Base-by-base conservation (phyloP, 768 basidiomycete genomes). In the Psilocybe cubensis region DNA sequence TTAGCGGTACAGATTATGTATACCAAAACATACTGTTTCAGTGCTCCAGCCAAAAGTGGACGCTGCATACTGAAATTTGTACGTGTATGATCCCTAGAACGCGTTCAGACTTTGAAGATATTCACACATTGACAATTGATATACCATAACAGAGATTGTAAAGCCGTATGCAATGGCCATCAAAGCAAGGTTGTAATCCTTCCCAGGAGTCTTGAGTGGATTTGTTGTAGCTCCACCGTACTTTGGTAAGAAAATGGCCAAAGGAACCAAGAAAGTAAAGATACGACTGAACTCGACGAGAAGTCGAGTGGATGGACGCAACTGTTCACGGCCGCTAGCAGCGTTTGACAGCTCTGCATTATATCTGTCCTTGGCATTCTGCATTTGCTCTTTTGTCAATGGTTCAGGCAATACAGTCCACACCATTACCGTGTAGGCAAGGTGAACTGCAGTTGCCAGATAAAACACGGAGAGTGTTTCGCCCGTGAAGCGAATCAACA, bases 371-470 rank as follows among this genome's bases (percentile, higher is more conserved):
- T 69, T 71, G 2, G 80, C 74, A 14, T 66, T 61, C 56, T 70
- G 70, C 82, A 80, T 85, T 50, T 83, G 74, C 0, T 69, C 73
- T 31, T 70, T 65, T 9, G 87, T 82, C 1, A 94, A 78, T 0
- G 92, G 92, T 70, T 97, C 94, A 0, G 94, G 94, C 46, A 96
- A 66, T 58, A 92, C 24, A 56, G 87, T 71, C 70, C 84, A 80
- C 24, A 84, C 65, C 45, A 86, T 62, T 40, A 79, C 46, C 1
- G 80, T 69, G 62, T 83, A 85, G 43, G 84, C 7, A 21, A 78
- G 21, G 59, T 90, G 86, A 6, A 85, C 57, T 8, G 66, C 59
- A 4, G 77, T 68, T 8, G 88, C 82, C 44, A 86, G 63, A 69
- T 91, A 95, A 76, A 95, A 95, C 17, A 91, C 85, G 0, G 83